These are phyloP conservation scores for Vitis hybrid DNA, from an alignment of 177 flowering plant genomes.

Conservation along the genomic window DNA sequence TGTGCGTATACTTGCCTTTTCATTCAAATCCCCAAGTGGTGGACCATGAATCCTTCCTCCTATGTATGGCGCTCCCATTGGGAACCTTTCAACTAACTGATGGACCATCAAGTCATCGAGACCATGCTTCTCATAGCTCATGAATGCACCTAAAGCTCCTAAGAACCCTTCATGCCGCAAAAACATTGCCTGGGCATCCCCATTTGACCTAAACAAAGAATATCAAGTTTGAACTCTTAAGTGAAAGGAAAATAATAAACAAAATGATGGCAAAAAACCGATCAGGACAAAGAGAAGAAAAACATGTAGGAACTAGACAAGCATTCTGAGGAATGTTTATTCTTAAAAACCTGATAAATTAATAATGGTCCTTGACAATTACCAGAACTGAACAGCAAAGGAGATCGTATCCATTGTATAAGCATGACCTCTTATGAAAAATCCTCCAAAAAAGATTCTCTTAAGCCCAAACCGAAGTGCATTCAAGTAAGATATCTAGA, in stretches of 20 bases:
- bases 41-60: slow-evolving; percentile 98
- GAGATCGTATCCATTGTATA: slow-evolving; percentile 98
- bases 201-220: slow-evolving; percentile 71
- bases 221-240: slow-evolving; percentile 1
- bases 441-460: slow-evolving; percentile 95
- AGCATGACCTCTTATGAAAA: slow-evolving; percentile 95
- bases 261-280: not conserved
- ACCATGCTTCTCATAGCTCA: slow-evolving; percentile 99
- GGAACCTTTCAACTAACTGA: slow-evolving; percentile 96
- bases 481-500: slow-evolving; percentile 81
- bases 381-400: slow-evolving; percentile 95
- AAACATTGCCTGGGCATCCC: slow-evolving; percentile 91
- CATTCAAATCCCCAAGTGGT: slow-evolving; percentile 86
- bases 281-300: not conserved
- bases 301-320: not conserved
- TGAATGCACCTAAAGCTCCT: slow-evolving; percentile 98
- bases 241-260: not conserved
- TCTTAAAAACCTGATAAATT: not conserved
- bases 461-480: slow-evolving; percentile 94
- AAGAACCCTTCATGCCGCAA: slow-evolving; percentile 97
- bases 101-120: slow-evolving; percentile 96
- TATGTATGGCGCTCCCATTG: slow-evolving; percentile 95
- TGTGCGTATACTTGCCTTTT: slow-evolving; percentile 62
- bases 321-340: not conserved
- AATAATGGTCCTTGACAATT: slow-evolving; percentile 12